A percentile compares a stretch with the other conserved stretches of the same genome.
Evolutionary conservation across 805 yeast genomes (phyloP).

Genomic region (Starmerella cellae): DNA sequence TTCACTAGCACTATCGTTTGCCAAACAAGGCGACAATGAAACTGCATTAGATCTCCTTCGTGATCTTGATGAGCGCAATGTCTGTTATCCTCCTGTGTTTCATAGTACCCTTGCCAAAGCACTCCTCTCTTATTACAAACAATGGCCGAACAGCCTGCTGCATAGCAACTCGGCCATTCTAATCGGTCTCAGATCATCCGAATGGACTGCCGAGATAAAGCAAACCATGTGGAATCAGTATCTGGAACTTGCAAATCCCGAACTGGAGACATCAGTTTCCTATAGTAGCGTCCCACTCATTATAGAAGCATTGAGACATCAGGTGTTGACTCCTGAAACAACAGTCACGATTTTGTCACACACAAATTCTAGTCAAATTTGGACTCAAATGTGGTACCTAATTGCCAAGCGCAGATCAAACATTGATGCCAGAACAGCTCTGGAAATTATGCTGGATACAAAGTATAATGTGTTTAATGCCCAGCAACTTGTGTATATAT

Average conservation of each 20-base stretch:
- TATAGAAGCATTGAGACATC: neutral
- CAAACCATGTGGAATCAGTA: neutral
- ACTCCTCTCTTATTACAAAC: neutral
- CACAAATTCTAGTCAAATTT: neutral
- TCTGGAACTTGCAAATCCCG: neutral
- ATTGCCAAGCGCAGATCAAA: neutral
- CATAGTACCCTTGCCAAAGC: neutral
- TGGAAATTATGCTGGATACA: neutral
- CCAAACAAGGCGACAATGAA: conserved; percentile 1
- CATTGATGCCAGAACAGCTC: neutral
- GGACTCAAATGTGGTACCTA: neutral
- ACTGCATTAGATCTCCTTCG: conserved; percentile 10
- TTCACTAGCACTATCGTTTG: conserved; percentile 6
- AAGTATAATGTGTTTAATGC: neutral
- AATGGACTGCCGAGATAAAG: neutral
- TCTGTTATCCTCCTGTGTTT: neutral
- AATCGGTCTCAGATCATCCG: neutral
- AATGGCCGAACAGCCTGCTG: neutral
- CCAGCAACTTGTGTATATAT: neutral
- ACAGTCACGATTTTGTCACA: neutral
- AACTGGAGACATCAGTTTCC: too few relatives aligned
- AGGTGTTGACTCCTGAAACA: neutral
- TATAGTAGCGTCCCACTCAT: neutral
- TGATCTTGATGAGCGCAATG: neutral
- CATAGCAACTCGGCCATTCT: neutral